Evolutionary conservation across 139 green algal species (phyloP).

Genomic region (Asterochloris sp.): DNA sequence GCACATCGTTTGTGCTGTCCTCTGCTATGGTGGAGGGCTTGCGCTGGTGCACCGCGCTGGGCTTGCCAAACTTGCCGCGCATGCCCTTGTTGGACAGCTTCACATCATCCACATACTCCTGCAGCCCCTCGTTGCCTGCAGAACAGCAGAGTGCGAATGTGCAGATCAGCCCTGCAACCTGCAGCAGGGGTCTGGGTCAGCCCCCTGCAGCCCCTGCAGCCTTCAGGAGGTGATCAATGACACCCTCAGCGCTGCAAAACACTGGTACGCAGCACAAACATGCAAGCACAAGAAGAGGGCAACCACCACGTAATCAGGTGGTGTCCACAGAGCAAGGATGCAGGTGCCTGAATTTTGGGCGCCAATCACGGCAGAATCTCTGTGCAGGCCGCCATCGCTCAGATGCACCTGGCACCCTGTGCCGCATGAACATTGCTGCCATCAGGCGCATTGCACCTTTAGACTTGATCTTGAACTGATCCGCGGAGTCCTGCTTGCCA

Average conservation of each 20-base stretch:
- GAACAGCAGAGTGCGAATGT: neutral
- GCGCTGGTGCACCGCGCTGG: neutral
- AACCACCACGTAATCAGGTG: neutral
- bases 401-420: neutral
- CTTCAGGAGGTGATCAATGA: too few relatives aligned
- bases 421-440: too few relatives aligned
- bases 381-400: too few relatives aligned
- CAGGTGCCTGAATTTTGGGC: neutral
- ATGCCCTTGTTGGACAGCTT: conserved; percentile 6
- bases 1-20: too few relatives aligned
- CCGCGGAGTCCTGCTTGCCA: neutral
- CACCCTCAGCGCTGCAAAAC: too few relatives aligned
- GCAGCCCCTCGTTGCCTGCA: conserved; percentile 14
- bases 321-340: neutral
- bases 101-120: conserved; percentile 15
- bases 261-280: too few relatives aligned
- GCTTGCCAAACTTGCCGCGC: neutral
- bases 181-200: too few relatives aligned
- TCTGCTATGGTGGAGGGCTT: too few relatives aligned
- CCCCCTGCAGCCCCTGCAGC: too few relatives aligned
- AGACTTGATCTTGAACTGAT: conserved; percentile 15
- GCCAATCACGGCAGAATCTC: neutral
- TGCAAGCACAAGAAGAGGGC: too few relatives aligned
- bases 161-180: neutral
- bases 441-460: neutral